Percentiles rank a stretch among this genome's conserved stretches.
Conservation (phyloP, 2,329 filamentous ascomycete genomes). For the Diaporthe citriasiana region DNA sequence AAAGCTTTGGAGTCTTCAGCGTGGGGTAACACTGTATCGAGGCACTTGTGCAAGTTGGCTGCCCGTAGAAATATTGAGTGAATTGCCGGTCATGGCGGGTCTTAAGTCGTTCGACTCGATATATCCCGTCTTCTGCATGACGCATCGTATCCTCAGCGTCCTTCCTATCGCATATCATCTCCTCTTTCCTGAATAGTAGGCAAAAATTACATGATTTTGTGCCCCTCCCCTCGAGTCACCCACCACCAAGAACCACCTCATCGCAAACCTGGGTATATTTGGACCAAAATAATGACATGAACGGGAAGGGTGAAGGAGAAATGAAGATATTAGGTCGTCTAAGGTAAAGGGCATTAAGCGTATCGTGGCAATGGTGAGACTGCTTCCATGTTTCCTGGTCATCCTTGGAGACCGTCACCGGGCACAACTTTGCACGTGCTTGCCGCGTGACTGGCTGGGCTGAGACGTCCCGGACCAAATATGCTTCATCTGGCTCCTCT, state of each 20-base stretch:
- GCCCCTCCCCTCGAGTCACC: slow-evolving; percentile 51
- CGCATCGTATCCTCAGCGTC: slow-evolving; percentile 29
- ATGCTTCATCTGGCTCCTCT: slow-evolving; percentile 29
- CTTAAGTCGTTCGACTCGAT: slow-evolving; percentile 13
- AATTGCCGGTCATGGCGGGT: slow-evolving; percentile 36
- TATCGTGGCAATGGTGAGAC: slow-evolving; percentile 47
- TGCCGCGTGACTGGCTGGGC: slow-evolving; percentile 11
- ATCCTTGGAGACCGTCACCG: slow-evolving; percentile 2
- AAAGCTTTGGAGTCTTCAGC: neutral
- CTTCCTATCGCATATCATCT: slow-evolving; percentile 23
- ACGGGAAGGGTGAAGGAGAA: slow-evolving; percentile 51
- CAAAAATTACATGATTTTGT: slow-evolving; percentile 46
- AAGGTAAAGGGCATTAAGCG: slow-evolving; percentile 52
- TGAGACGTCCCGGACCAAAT: neutral
- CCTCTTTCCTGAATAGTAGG: slow-evolving; percentile 38
- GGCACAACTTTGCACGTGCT: slow-evolving; percentile 36
- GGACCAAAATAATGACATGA: slow-evolving; percentile 53
- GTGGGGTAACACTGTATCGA: slow-evolving; percentile 11
- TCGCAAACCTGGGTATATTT: slow-evolving; percentile 58
- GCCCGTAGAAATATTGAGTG: slow-evolving; percentile 30
- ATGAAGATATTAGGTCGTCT: slow-evolving; percentile 48
- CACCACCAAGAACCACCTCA: slow-evolving; percentile 51
- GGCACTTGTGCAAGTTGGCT: slow-evolving; percentile 6
- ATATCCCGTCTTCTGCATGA: slow-evolving; percentile 37
- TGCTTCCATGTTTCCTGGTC: slow-evolving; percentile 6